Evolutionary conservation across 108 stramenopile genomes (phyloP).

Genomic region (Cyclostephanos tholiformis): DNA sequence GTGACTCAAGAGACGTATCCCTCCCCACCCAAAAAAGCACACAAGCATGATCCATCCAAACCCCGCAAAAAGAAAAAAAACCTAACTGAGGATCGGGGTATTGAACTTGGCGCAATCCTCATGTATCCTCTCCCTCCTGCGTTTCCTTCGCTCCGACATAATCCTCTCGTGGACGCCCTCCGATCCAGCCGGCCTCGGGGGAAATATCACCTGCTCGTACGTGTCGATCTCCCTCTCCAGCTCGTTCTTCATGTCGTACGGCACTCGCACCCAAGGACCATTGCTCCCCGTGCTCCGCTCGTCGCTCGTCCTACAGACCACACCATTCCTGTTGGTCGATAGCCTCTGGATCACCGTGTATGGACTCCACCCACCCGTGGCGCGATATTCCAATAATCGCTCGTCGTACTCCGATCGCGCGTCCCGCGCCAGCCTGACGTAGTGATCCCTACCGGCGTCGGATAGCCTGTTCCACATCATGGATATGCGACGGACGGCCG

Average conservation of each 20-base stretch:
- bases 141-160: conserved; percentile 37
- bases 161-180: conserved; percentile 61
- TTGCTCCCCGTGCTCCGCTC: conserved; percentile 38
- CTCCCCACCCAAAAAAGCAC: too few species aligned
- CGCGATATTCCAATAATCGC: conserved; percentile 71
- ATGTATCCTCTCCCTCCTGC: conserved; percentile 35
- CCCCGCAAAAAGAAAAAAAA: not conserved
- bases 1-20: too few species aligned
- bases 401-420: conserved; percentile 62
- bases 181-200: conserved; percentile 64
- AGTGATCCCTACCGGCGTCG: conserved; percentile 61
- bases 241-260: conserved; percentile 52
- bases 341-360: conserved; percentile 45
- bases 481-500: conserved; percentile 69
- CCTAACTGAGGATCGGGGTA: not conserved
- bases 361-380: conserved; percentile 68
- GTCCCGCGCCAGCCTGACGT: conserved; percentile 66
- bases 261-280: conserved; percentile 70
- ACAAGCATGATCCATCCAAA: too few species aligned
- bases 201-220: conserved; percentile 69
- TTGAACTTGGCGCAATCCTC: conserved; percentile 24
- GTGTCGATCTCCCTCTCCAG: conserved; percentile 77
- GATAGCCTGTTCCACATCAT: conserved; percentile 72
- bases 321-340: conserved; percentile 9
- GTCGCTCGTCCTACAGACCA: not conserved